Conservation (phyloP, 78 protist species). For the Dictyostelium brefeldianum region DNA sequence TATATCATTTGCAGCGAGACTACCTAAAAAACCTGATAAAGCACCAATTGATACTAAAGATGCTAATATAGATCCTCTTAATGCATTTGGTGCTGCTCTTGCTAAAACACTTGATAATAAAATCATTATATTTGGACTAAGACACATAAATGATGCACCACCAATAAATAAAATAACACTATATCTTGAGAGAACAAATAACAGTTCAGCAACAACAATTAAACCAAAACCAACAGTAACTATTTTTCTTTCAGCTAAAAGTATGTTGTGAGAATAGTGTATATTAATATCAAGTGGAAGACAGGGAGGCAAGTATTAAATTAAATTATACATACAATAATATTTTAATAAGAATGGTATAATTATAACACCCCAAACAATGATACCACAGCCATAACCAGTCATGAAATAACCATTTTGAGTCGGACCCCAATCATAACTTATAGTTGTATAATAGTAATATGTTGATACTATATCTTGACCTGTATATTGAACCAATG, state of each 20-base stretch:
- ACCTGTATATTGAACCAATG: not conserved
- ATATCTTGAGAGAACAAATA: not conserved
- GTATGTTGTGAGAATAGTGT: no score
- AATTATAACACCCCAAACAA: not conserved
- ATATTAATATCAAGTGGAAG: no score
- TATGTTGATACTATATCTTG: conserved; percentile 7
- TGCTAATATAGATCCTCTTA: not conserved
- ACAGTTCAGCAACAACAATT: not conserved
- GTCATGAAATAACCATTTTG: not conserved
- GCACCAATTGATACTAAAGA: not conserved
- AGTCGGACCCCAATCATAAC: not conserved
- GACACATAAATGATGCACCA: not conserved
- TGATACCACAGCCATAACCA: not conserved
- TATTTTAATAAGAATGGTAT: not conserved
- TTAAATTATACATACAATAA: not conserved
- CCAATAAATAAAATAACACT: not conserved
- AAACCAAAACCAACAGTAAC: not conserved
- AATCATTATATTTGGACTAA: not conserved
- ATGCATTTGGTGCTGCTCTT: not conserved
- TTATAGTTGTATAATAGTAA: not conserved
- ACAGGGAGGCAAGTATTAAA: no score
- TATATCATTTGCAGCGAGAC: not conserved
- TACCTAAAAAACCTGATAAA: not conserved
- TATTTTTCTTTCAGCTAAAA: conserved; percentile 1
- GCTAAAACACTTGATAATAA: not conserved